Conservation (phyloP, 768 basidiomycete genomes). For the Pholiota molesta region DNA sequence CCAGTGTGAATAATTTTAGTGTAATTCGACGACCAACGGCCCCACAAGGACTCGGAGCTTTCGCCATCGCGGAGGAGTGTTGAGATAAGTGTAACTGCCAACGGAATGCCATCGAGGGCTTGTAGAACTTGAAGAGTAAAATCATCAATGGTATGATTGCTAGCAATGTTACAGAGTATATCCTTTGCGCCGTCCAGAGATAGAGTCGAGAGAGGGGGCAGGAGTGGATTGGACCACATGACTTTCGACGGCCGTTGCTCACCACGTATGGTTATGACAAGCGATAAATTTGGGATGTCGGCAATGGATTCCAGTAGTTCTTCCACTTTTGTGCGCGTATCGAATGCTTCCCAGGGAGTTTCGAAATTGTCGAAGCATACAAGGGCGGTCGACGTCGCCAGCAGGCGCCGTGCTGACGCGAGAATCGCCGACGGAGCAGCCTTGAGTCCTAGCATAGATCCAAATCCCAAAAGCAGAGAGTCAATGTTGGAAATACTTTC, state of each 20-base stretch:
- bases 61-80: no score
- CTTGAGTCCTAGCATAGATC: not conserved
- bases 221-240: not conserved
- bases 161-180: no score
- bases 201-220: not conserved
- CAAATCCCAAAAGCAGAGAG: not conserved
- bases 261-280: not conserved
- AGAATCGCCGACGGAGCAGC: not conserved
- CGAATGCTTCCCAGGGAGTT: not conserved
- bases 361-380: not conserved
- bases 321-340: not conserved
- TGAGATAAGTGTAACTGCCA: no score
- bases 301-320: not conserved
- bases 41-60: no score
- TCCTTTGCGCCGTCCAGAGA: no score
- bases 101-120: no score
- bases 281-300: not conserved
- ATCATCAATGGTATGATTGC: no score
- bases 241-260: not conserved
- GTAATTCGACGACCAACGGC: no score
- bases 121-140: no score
- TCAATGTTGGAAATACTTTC: constrained; percentile 15
- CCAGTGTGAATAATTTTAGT: no score
- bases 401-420: not conserved
- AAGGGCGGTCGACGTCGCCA: not conserved